Evolutionary conservation across 2,329 filamentous ascomycete genomes (phyloP).

Genomic region (Scytalidium lignicola): DNA sequence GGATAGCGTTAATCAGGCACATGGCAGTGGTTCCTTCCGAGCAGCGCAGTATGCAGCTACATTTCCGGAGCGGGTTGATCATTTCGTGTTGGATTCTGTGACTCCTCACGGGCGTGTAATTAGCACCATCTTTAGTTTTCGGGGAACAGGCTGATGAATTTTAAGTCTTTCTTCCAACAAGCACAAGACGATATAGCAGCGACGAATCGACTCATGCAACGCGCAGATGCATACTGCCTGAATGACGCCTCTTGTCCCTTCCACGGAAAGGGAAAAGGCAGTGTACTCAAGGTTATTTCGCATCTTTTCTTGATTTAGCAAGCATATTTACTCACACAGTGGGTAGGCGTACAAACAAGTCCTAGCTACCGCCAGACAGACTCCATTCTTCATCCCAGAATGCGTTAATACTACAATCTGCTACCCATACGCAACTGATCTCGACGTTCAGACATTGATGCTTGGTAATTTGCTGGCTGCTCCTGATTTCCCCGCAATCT

Average conservation of each 20-base stretch:
- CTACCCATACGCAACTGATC: neutral
- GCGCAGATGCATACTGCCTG: constrained; percentile 11
- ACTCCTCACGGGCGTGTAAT: constrained; percentile 9
- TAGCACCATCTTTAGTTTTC: neutral
- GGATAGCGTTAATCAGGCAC: neutral
- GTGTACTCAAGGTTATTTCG: constrained; percentile 4
- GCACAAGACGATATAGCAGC: constrained; percentile 6
- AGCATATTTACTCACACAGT: too few species aligned
- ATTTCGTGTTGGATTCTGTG: constrained; percentile 9
- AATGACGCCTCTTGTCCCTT: constrained; percentile 8
- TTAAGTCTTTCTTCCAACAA: constrained; percentile 3
- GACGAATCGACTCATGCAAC: constrained; percentile 5
- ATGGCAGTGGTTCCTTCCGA: constrained; percentile 6
- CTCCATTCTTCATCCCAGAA: neutral
- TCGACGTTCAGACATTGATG: constrained; percentile 5
- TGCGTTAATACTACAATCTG: constrained; percentile 4
- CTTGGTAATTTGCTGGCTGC: neutral
- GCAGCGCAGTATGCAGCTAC: constrained; percentile 8
- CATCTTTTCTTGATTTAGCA: too few species aligned
- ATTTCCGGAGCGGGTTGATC: constrained; percentile 8
- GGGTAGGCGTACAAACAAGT: neutral
- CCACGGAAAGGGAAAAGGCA: constrained; percentile 3
- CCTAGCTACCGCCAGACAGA: neutral
- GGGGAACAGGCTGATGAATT: too few species aligned
- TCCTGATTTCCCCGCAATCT: constrained; percentile 5